Evolutionary conservation across 257 asterid species (phyloP), one percentile per base, ranked within the genome.

Genomic region (Fraxinus anomala): DNA sequence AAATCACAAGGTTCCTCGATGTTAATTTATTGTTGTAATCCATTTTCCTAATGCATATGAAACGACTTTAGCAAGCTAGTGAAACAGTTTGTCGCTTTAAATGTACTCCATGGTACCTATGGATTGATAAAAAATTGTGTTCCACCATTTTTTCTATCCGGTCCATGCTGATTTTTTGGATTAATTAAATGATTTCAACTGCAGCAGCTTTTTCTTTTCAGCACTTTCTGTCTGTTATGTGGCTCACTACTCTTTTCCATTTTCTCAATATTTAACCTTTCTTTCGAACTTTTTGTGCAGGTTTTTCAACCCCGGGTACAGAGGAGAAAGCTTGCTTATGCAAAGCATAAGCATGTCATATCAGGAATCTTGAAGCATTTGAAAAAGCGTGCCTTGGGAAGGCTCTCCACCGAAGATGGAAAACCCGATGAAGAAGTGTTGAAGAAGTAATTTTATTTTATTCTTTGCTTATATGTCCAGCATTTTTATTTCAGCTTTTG

Each of bases 241-340:
- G 39, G 37, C 17, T 73, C 19, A 6, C 42, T 72, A 54, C 70
- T 44, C 59, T 11, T n/a, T 26, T 70, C 47, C 69, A 44, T 49
- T 36, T 30, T 44, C 34, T 16, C 21, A 71, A 36, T 54, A 74
- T 49, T 51, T 30, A 17, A 37, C 12, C 7, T 74, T 68, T 1
- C 24, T 33, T 61, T 65, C 5, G 5, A 70, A 82, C 73, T 79
- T 82, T 26, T 77, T 40, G 42, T 85, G 75, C 89, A 90, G 96
- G 89, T 91, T 7, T 89, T 94, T 79, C 97, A 92, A 79, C 99
- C 99, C 2, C 81, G 90, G 97, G 86, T 94, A 72, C 99, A 94
- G 79, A 88, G 81, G 86, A 90, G 99, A 78, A 85, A 86, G 42
- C 89, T 94, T 73, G 92, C 82, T 65, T 92, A 40, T 76, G 88